Conservation (phyloP, 108 stramenopile genomes). For the Pseudonitzschia multiseries region DNA sequence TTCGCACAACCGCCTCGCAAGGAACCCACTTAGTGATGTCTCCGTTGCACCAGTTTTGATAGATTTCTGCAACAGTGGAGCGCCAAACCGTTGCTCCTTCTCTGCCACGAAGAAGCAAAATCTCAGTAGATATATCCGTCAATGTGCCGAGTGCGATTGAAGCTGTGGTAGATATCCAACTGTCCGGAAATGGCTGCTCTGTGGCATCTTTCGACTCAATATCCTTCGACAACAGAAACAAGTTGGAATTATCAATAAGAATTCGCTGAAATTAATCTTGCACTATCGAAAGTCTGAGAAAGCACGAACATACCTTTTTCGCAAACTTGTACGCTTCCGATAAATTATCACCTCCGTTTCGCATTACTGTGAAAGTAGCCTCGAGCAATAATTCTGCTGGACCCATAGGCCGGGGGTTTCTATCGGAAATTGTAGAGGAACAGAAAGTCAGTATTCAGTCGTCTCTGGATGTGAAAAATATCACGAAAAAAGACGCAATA, state of each 20-base stretch:
- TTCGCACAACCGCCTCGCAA: conserved; percentile 81
- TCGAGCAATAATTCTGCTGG: conserved; percentile 79
- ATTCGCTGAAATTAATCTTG: conserved; percentile 28
- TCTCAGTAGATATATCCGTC: conserved; percentile 64
- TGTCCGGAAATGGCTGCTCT: conserved; percentile 83
- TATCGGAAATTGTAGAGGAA: neutral
- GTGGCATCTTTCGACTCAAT: conserved; percentile 4
- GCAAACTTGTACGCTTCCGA: conserved; percentile 69
- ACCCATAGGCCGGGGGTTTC: conserved; percentile 65
- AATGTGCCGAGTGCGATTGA: conserved; percentile 74
- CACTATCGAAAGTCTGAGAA: conserved; percentile 6
- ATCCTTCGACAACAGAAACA: conserved; percentile 4
- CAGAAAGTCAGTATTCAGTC: neutral
- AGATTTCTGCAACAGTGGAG: conserved; percentile 53
- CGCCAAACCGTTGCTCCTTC: conserved; percentile 58
- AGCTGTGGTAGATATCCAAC: conserved; percentile 88
- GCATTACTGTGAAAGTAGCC: conserved; percentile 84
- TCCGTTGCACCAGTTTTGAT: conserved; percentile 63
- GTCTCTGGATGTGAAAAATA: neutral
- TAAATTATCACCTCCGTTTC: conserved; percentile 83
- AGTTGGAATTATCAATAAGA: neutral
- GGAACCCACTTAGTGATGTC: conserved; percentile 59
- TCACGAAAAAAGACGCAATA: neutral
- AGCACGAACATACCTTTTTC: conserved; percentile 41
- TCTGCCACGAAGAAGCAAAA: conserved; percentile 42